Evolutionary conservation across 2,329 filamentous ascomycete species (phyloP), one percentile per base, ranked within the genome.

Genomic region (Colletotrichum tropicicola): DNA sequence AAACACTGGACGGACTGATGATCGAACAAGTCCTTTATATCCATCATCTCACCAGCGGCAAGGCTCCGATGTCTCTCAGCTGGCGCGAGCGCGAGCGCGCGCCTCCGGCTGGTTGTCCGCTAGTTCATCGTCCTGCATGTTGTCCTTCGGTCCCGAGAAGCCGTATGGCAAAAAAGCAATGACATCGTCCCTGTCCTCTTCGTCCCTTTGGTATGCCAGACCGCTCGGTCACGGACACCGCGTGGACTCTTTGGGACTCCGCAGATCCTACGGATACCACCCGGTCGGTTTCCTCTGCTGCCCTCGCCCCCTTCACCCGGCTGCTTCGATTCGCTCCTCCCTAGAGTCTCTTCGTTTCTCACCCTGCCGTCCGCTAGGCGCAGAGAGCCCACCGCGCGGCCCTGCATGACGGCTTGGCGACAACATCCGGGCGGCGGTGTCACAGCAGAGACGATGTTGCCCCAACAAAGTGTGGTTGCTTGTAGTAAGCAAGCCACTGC

Each of bases 71-170:
- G 25, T 30, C 47, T 32, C 49, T 39, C 32, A n/a, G 27, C 44
- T 23, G 25, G 3, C 41, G 13, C 41, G 39, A 15, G 19, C 53
- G 27, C 23, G 19, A 8, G 15, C 23, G 13, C 28, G 43, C 27
- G 23, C 25, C 4, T 45, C 32, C 30, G 25, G 28, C 23, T 30
- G 25, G 15, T 28, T 17, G 37, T 48, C 17, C 12, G 41, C 28
- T 39, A 30, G 41, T 37, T 17, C 23, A 45, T 54, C 25, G 13
- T 13, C 27, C 17, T 44, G 56, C 41, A 43, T 48, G 13, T 30
- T 28, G 17, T 30, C 32, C 35, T 65, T 65, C 62, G 62, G 62
- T 61, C 62, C 62, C 62, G 62, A 65, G 44, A 21, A 32, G 49
- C 30, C 44, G 57, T 28, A 49, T n/a, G 21, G 43, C 62, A 19